Percentiles rank a stretch among this genome's conserved stretches.
Conservation (phyloP, 176 grass and related monocot genomes). For the Oryza glaberrima region DNA sequence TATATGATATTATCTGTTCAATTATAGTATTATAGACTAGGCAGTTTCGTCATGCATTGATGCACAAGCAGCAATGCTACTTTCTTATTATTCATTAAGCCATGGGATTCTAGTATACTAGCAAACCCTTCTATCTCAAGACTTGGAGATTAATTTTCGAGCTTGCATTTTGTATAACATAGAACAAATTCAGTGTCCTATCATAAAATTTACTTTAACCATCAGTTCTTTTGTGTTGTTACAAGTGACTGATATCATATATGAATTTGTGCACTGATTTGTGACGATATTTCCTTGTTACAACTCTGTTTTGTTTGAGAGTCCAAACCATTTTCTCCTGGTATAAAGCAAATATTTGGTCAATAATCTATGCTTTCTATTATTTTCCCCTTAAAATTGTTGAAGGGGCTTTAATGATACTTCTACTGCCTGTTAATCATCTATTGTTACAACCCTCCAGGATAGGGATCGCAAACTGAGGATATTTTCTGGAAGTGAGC, state of each 20-base stretch:
- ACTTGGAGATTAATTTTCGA: neutral
- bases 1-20: neutral
- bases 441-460: slow-evolving; percentile 37
- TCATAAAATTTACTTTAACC: neutral
- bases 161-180: neutral
- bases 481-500: slow-evolving; percentile 76
- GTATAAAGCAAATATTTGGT: neutral
- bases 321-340: neutral
- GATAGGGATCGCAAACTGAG: slow-evolving; percentile 88
- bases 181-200: neutral
- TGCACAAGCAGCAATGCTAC: neutral
- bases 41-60: neutral
- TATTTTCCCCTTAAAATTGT: neutral
- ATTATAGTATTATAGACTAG: neutral
- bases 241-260: neutral
- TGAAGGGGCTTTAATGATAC: neutral
- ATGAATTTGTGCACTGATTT: neutral
- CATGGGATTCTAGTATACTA: neutral
- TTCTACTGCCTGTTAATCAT: slow-evolving; percentile 12
- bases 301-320: neutral
- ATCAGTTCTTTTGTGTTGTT: neutral
- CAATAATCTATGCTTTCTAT: neutral
- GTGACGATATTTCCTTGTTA: neutral
- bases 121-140: neutral
- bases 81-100: neutral